phyloP scores from a whole-genome alignment of 306 rosid genomes.

The Lathyrus tuberosus region DNA sequence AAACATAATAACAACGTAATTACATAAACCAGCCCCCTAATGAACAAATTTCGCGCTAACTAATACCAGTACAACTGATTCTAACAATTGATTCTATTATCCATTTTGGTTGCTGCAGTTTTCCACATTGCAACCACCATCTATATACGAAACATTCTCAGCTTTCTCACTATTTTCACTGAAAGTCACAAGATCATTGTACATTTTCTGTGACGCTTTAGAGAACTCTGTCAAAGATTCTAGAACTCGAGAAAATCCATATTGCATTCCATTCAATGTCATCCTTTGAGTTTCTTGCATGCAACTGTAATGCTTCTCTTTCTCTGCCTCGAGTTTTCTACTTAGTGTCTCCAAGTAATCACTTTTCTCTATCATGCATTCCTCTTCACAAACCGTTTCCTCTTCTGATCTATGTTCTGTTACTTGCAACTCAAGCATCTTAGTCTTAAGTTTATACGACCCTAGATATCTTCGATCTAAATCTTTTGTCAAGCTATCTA shows the following conservation, averaged over 20 bases:
- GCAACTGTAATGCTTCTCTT: conserved; percentile 72
- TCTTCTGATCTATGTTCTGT: conserved; percentile 50
- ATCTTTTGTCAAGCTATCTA: conserved; percentile 66
- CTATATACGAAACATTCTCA: conserved; percentile 54
- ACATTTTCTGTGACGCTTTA: conserved; percentile 76
- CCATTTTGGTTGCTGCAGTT: conserved; percentile 43
- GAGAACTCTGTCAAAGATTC: conserved; percentile 78
- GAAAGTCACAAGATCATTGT: conserved; percentile 59
- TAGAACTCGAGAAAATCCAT: conserved; percentile 77
- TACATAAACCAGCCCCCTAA: conserved; percentile 53
- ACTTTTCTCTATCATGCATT: conserved; percentile 60
- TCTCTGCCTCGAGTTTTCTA: conserved; percentile 70
- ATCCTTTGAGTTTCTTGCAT: conserved; percentile 78
- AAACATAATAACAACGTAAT: conserved; percentile 43
- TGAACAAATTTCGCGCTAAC: conserved; percentile 23
- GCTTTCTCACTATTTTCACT: conserved; percentile 59
- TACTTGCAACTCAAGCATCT: conserved; percentile 61
- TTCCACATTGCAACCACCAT: conserved; percentile 51
- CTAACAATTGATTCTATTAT: conserved; percentile 36
- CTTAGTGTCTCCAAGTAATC: conserved; percentile 65
- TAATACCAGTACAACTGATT: background rate
- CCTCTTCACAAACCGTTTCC: conserved; percentile 45
- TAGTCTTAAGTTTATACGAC: conserved; percentile 56
- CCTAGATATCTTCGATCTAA: conserved; percentile 58
- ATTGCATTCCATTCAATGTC: conserved; percentile 73